These are phyloP conservation scores for Suillus alpinus DNA, from an alignment of 768 basidiomycete genomes.

Conservation along the genomic window DNA sequence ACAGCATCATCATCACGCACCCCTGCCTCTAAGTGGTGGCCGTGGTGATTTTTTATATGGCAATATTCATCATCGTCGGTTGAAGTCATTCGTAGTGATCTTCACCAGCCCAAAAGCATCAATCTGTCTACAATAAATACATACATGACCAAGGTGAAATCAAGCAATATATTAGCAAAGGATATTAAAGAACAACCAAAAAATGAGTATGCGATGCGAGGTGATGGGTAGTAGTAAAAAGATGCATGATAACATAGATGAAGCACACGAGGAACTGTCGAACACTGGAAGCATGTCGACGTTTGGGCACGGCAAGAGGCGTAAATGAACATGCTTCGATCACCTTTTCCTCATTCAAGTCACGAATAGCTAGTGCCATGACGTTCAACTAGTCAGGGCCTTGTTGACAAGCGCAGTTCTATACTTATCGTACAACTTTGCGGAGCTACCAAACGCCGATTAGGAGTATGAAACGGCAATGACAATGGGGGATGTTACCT, in stretches of 20 bases:
- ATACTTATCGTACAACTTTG: conserved; percentile 75
- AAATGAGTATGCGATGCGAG: not conserved
- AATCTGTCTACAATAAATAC: not conserved
- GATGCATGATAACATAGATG: conserved; percentile 1
- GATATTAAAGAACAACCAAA: not conserved
- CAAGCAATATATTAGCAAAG: not conserved
- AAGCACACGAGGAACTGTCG: not conserved
- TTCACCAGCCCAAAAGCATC: not conserved
- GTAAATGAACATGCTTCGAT: not conserved
- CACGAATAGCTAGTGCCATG: not conserved
- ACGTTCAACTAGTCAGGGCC: conserved; percentile 15
- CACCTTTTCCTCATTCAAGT: not conserved
- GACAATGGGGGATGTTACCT: conserved; percentile 47
- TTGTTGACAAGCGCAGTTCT: conserved; percentile 59
- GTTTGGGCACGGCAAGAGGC: not conserved
- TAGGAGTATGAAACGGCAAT: conserved; percentile 2
- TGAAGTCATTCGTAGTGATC: not conserved
- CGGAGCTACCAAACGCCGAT: conserved; percentile 43
- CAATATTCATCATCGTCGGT: not conserved
- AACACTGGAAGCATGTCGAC: not conserved
- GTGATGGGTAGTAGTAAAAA: not conserved
- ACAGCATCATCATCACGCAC: conserved; percentile 2
- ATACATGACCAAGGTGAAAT: not conserved
- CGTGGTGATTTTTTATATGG: conserved; percentile 2
- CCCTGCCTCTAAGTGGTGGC: conserved; percentile 22